These are phyloP conservation scores for Abrus precatorius DNA, from an alignment of 306 rosid species.

Conservation along the genomic window DNA sequence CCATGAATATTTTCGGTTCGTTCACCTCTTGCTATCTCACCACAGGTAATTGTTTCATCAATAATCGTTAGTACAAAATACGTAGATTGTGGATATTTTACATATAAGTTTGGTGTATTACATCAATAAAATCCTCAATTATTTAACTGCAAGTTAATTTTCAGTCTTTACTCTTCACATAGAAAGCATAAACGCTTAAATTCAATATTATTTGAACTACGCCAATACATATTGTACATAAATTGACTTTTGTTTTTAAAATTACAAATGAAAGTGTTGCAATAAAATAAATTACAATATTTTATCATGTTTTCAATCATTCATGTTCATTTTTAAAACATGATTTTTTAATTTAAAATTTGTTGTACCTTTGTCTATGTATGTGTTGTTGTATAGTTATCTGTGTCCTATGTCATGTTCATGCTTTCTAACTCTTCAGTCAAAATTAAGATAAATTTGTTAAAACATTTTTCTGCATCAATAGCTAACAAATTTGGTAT, in stretches of 20 bases:
- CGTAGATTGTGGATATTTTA: background rate
- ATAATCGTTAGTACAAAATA: background rate
- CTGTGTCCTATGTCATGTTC: background rate
- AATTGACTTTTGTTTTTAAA: too few species aligned
- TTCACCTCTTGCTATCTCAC: slow-evolving; percentile 92
- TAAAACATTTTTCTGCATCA: background rate
- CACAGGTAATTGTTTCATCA: slow-evolving; percentile 62
- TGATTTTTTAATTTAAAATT: background rate
- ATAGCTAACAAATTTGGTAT: slow-evolving; percentile 29
- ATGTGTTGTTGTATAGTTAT: background rate
- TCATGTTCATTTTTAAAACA: background rate
- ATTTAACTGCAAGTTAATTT: too few species aligned
- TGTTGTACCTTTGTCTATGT: background rate
- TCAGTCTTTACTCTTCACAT: too few species aligned
- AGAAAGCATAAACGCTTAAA: too few species aligned
- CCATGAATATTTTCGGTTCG: slow-evolving; percentile 94
- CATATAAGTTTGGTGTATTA: slow-evolving; percentile 1
- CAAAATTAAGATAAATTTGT: background rate
- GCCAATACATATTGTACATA: too few species aligned
- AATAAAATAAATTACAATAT: background rate
- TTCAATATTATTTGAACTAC: too few species aligned
- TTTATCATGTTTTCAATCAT: background rate
- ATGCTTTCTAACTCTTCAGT: background rate
- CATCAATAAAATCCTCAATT: background rate
- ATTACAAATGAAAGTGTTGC: too few species aligned